Base-by-base conservation (phyloP, 148 eudicot species). In the Heliosperma pusillum region DNA sequence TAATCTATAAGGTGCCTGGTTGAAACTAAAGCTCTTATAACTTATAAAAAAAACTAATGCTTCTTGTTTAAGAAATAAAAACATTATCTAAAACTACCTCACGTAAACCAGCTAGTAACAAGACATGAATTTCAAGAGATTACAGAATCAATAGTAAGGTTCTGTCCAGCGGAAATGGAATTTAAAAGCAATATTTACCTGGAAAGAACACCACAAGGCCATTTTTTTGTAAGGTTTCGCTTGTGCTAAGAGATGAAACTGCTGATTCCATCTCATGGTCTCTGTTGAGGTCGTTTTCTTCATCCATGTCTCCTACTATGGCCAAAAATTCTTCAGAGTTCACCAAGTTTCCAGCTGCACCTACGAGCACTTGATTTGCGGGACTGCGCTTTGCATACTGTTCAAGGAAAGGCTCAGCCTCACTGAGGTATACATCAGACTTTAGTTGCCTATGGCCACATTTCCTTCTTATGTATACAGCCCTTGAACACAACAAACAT, bases 381-480 rank as follows among this genome's bases (percentile, higher is more conserved):
- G 96, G 88, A 76, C 93, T 85, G 55, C 96, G 85, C 80, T 90
- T 89, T 29, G 98, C 97, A 81, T 90, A 94, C 76, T 92, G 92
- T 83, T 94, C 96, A 73, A 94, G 97, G 80, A 94, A 94, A 66
- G 90, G 90, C 82, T 92, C 98, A 57, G 93, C 97, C 88, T 92
- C 98, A 72, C 89, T 90, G 36, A 94, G 90, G 80, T 94, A 94
- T 50, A 80, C 82, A 64, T 90, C 85, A 65, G 98, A 87, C 42
- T 82, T 84, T 70, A 90, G 84, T 66, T 78, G 92, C 79, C 67
- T 85, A 73, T 80, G 72, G 65, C 96, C 92, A 71, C 78, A 90
- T 80, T 94, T 92, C 78, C 92, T 88, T 70, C 83, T 80, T 76
- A 92, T 83, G 66, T 81, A 85, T 53, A 88, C 89, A 45, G 98